Evolutionary conservation across 768 basidiomycete species (phyloP), one percentile per base, ranked within the genome.

Genomic region (Agrocybe praecox): DNA sequence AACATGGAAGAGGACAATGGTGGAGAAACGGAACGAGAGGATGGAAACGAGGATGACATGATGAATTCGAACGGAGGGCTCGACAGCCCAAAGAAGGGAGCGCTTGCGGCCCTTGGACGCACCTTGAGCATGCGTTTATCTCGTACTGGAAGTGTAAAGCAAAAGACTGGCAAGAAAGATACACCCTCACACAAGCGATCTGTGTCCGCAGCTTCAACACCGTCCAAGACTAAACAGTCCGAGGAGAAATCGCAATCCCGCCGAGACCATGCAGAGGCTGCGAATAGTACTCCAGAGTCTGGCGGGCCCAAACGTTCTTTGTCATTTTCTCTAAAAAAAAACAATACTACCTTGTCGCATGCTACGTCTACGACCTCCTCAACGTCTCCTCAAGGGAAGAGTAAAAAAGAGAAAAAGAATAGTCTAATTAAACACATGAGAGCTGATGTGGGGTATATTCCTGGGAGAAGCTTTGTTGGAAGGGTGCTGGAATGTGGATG

Each of bases 381-480:
- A 49, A 54, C 36, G 36, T 40, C 36, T 40, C n/a, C 36, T 40
- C 36, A 4, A 22, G n/a, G 51, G 43, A 60, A 57, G 8, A 55
- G 44, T 6, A 50, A n/a, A 21, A 9, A 33, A 24, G 46, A 40
- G 33, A 52, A 58, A 53, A 51, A 29, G 46, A 59, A 51, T 56
- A 66, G 48, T 59, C 56, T 44, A 8, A 45, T 43, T 9, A 66
- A 67, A 43, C 59, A 43, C 12, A 56, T 56, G 52, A 52, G 54
- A 4, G 56, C 77, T 2, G 74, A 76, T n/a, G 83, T 84, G 8
- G 92, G 92, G 5, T 93, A 87, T 73, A 85, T 96, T 2, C 94
- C 95, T 19, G 95, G 94, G 0, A 78, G 94, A 45, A 90, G 90
- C 59, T 91, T 97, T 67, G 88, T 93, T 8, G 95, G 95, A 5